Conservation (phyloP, 345 rosid genomes). For the Carallia brachiata region DNA sequence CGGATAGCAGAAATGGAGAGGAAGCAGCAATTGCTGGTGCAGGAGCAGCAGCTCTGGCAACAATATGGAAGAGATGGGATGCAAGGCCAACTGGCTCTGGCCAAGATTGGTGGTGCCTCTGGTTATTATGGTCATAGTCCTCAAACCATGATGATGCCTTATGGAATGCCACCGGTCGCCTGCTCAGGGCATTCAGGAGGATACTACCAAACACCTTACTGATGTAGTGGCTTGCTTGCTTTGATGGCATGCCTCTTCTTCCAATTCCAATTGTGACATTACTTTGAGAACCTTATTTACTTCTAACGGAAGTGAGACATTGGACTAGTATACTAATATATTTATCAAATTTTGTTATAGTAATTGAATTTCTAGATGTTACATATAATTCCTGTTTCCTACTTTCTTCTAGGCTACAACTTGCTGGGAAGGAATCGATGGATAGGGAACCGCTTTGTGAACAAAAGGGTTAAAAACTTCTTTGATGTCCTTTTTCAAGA, state of each 20-base stretch:
- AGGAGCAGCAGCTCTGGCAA: constrained; percentile 29
- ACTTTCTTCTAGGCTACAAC: too few species aligned
- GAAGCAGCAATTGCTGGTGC: constrained; percentile 26
- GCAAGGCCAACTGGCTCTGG: constrained; percentile 25
- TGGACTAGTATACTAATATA: too few species aligned
- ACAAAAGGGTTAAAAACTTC: not conserved
- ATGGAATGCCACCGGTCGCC: constrained; percentile 23
- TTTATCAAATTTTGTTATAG: too few species aligned
- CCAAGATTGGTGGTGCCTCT: constrained; percentile 14
- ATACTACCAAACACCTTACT: constrained; percentile 11
- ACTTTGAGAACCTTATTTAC: too few species aligned
- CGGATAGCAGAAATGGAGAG: constrained; percentile 30
- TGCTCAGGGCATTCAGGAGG: constrained; percentile 25
- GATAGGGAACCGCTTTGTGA: not conserved
- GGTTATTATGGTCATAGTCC: constrained; percentile 2
- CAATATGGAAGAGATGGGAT: constrained; percentile 29
- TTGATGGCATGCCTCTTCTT: not conserved
- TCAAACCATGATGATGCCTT: constrained; percentile 16
- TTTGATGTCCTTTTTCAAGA: not conserved
- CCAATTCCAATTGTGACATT: constrained; percentile 4
- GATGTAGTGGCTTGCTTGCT: not conserved
- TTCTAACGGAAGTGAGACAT: too few species aligned
- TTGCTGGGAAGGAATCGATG: not conserved
- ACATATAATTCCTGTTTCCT: too few species aligned
- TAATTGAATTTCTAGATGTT: too few species aligned